Base-by-base conservation (phyloP, 495 filamentous ascomycete genomes). In the Lepidopterella palustris region DNA sequence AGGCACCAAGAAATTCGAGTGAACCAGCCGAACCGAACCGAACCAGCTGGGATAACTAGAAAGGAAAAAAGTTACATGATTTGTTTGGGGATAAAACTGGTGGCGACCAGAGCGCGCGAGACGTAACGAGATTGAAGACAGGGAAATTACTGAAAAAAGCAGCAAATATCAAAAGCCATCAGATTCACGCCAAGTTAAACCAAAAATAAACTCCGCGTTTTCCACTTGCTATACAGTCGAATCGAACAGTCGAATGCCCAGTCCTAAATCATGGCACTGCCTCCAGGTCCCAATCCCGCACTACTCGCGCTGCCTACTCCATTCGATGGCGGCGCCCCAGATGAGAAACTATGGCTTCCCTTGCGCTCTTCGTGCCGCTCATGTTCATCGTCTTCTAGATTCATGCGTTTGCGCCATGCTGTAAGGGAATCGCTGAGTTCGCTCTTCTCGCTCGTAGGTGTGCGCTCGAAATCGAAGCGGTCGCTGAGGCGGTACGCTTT, bases 401-500 rank as follows among this genome's bases (percentile, higher is more conserved):
- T 61, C 65, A 68, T 64, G 8, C 69, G 57, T 45, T 63, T 63
- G 26, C 70, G 42, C 70, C 70, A 74, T 35, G 45, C 54, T 31
- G 65, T 61, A 27, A 73, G 55, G 20, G 54, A 57, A 31, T 70
- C 67, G 25, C 59, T 65, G 4, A 70, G 25, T 25, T 67, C 65
- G 27, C 49, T 59, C 55, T 70, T 65, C 58, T 64, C 63, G 21
- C 60, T 59, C 23, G 79, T 83, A 11, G 79, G 74, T 24, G 81
- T 82, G 23, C 81, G 77, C 60, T 96, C 92, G 61, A 93, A 87
- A 68, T 96, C 92, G 67, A 95, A 92, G 13, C 82, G 77, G 64
- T 84, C 92, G 71, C 88, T 92, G 45, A 95, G 76, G 15, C 92
- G 85, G 70, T 97, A 96, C 62, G 87, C 92, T 73, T 92, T 92